These are phyloP conservation scores for Amylocarpus encephaloides DNA, from an alignment of 2,329 filamentous ascomycete species.

Conservation along the genomic window DNA sequence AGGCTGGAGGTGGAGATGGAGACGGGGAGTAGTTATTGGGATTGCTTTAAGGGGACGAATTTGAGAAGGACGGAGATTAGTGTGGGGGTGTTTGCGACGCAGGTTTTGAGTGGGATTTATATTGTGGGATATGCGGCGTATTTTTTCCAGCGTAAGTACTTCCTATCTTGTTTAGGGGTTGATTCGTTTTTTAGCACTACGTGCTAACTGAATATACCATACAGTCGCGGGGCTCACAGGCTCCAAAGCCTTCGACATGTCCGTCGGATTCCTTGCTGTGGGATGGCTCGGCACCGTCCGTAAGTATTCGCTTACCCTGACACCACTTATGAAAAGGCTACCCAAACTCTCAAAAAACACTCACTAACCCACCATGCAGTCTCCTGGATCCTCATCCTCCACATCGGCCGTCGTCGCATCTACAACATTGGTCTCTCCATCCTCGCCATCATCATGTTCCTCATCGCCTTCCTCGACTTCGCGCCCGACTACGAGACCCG, in stretches of 20 bases:
- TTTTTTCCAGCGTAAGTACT: conserved; percentile 42
- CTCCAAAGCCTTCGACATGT: conserved; percentile 52
- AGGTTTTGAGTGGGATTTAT: conserved; percentile 56
- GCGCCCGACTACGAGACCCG: conserved; percentile 29
- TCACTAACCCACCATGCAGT: conserved; percentile 36
- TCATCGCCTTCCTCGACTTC: conserved; percentile 35
- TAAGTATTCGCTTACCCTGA: no score
- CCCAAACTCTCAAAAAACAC: no score
- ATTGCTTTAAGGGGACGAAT: conserved; percentile 48
- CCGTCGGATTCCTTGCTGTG: conserved; percentile 56
- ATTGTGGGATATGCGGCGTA: conserved; percentile 58
- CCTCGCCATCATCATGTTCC: conserved; percentile 47
- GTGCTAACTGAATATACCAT: not conserved
- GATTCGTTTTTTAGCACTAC: not conserved
- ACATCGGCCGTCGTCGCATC: conserved; percentile 55
- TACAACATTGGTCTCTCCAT: conserved; percentile 51
- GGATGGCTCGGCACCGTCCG: conserved; percentile 53
- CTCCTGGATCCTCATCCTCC: conserved; percentile 54
- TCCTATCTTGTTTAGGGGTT: not conserved
- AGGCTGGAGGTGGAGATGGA: conserved; percentile 42
- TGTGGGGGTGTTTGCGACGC: conserved; percentile 51
- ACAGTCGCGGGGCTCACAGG: conserved; percentile 50
- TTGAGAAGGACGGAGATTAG: conserved; percentile 46
- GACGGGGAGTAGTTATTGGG: conserved; percentile 39
- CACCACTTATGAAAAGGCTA: no score